Evolutionary conservation across 805 yeast genomes (phyloP), one percentile per base, ranked within the genome.

Genomic region (Candida ascalaphidarum): DNA sequence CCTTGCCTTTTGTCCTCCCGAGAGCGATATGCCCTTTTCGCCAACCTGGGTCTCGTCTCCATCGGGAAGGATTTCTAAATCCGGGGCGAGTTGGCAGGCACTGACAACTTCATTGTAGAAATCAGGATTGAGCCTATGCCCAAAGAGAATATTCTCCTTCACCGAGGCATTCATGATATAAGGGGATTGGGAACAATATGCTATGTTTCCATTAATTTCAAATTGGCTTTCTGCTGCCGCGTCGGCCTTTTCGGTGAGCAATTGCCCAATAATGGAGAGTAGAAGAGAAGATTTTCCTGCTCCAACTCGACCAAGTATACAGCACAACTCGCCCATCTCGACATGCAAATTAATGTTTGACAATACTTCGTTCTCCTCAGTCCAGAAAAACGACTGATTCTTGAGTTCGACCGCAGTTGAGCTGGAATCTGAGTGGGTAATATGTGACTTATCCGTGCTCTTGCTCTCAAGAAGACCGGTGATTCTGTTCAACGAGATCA

Each of bases 241-340:
- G 4, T 58, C 45, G 7, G 50, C 37, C 26, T 66, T 55, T 10
- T 64, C 58, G n/a, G n/a, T n/a, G n/a, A n/a, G n/a, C n/a, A 77
- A 46, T 28, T 70, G 71, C 5, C 84, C 84, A 17, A 75, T 40
- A 9, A 76, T 43, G 10, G 76, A 61, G 35, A 68, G 64, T 27
- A 77, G 50, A 16, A 73, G 55, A 0, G 83, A 69, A 2, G 81
- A 66, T 40, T 78, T 78, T 27, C 85, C 85, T 10, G 79, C 51
- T 3, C 84, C 84, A 18, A 78, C 84, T 40, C 71, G 57, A 8
- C 84, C 84, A 15, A 77, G 76, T 28, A 78, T 52, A 49, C 84
- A 75, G 1, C 72, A 58, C 30, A 78, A 52, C 21, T 64, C 58
- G 4, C 78, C 77, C 40, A 65, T 68, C n/a, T 40, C 50, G 2